Conservation (phyloP, 2,329 filamentous ascomycete genomes). For the Dactylellina drechsleri region DNA sequence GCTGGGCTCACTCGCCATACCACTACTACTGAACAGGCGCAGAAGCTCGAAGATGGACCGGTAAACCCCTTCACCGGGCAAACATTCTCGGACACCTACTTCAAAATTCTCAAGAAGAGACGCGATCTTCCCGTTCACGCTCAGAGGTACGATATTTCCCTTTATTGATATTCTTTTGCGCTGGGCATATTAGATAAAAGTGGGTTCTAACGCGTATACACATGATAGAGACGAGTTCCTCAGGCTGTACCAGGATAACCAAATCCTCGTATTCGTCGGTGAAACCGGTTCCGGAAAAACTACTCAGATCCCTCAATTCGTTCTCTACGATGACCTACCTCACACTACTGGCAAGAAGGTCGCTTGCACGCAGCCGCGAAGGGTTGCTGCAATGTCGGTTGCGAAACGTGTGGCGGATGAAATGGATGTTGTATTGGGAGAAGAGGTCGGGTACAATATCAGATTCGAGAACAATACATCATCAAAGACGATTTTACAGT, state of each 20-base stretch:
- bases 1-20: slow-evolving; percentile 74
- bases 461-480: slow-evolving; percentile 96
- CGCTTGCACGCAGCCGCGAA: slow-evolving; percentile 95
- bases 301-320: slow-evolving; percentile 98
- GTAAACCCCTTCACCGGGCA: slow-evolving; percentile 85
- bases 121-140: slow-evolving; percentile 89
- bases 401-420: slow-evolving; percentile 97
- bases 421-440: slow-evolving; percentile 89
- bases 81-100: slow-evolving; percentile 83
- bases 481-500: slow-evolving; percentile 91
- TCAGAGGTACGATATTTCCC: slow-evolving; percentile 72
- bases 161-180: not conserved
- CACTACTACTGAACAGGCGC: slow-evolving; percentile 80
- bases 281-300: slow-evolving; percentile 99
- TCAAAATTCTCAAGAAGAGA: slow-evolving; percentile 84
- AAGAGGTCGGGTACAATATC: slow-evolving; percentile 98
- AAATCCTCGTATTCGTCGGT: slow-evolving; percentile 98
- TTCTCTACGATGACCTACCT: slow-evolving; percentile 94
- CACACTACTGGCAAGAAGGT: slow-evolving; percentile 81
- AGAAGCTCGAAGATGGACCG: slow-evolving; percentile 79
- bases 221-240: slow-evolving; percentile 82
- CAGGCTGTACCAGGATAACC: slow-evolving; percentile 87
- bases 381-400: slow-evolving; percentile 98
- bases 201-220: slow-evolving; percentile 9
- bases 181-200: slow-evolving; percentile 6